Evolutionary conservation across 495 filamentous ascomycete species (phyloP), one percentile per base, ranked within the genome.

Genomic region (Hypoxylon crocopeplum): DNA sequence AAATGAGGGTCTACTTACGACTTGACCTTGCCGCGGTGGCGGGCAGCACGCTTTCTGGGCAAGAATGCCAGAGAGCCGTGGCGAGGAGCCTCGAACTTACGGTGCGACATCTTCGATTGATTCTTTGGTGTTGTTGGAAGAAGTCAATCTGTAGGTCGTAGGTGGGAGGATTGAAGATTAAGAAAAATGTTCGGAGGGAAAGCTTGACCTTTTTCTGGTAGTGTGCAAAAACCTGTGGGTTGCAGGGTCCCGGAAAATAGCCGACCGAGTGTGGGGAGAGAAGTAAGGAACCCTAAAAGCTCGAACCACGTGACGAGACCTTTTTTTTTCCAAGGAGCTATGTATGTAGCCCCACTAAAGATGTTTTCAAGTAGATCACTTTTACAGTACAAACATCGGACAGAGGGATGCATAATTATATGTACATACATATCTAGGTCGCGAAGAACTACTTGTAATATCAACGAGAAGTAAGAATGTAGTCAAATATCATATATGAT

Each of bases 11-110:
- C 48, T 47, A 84, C 82, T 85, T 79, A 91, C 90, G 87, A 91
- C 91, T 97, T 97, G 74, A 97, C 94, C 86, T 96, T 96, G 77
- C 94, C 95, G 67, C 95, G 84, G 79, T 99, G 93, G 72, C 94
- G 85, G 77, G 92, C 84, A 65, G 95, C 93, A 70, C 95, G 87
- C 92, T 99, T 99, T 74, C 95, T 84, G 52, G 95, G 95, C 72
- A 99, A 80, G 83, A 89, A 99, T 61, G 95, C 95, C 79, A 99
- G 83, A 67, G 93, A 97, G 81, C 93, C 95, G 84, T 99, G 95
- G 71, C 95, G 91, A 73, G 95, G 95, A 70, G 95, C 95, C 72
- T 84, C 89, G 80, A 83, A 92, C 82, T 92, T 90, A 78, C 86
- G 78, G 81, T 88, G 86, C 78, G 83, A 86, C 85, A 80, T 81